A percentile compares a stretch with the other conserved stretches of the same genome.
phyloP scores from a whole-genome alignment of 257 asterid species.

The Plantago elongata region DNA sequence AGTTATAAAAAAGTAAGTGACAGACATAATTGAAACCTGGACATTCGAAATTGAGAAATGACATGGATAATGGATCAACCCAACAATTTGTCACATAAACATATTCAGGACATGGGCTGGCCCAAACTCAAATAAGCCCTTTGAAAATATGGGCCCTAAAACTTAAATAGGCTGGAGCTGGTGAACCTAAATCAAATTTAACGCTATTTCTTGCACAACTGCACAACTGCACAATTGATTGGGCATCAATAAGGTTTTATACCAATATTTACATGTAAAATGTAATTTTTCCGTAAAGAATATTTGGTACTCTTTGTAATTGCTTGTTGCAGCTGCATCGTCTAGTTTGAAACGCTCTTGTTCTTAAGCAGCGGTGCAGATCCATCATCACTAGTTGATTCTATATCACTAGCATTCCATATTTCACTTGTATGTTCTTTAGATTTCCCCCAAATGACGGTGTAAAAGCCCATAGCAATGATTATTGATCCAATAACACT shows the following conservation, averaged over 20 bases:
- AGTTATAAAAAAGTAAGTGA: too few relatives aligned
- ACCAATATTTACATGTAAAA: neutral
- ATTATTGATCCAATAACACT: conserved; percentile 33
- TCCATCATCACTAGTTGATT: neutral
- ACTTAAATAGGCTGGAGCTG: neutral
- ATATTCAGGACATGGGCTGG: too few relatives aligned
- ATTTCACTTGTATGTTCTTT: conserved; percentile 18
- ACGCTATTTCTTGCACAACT: neutral
- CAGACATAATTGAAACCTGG: too few relatives aligned
- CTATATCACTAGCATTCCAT: neutral
- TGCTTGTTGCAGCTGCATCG: neutral
- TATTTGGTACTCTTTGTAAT: neutral
- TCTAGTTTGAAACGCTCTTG: neutral
- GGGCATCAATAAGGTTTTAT: neutral
- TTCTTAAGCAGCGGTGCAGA: conserved; percentile 17
- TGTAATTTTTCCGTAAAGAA: neutral
- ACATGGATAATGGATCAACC: too few relatives aligned
- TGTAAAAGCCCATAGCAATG: conserved; percentile 29
- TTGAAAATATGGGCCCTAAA: neutral
- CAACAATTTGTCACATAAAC: too few relatives aligned
- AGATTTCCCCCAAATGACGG: conserved; percentile 31
- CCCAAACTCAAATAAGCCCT: neutral
- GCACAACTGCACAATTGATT: too few relatives aligned
- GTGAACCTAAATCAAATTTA: neutral
- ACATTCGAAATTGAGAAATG: too few relatives aligned